Conservation (phyloP, 1,284 basidiomycete genomes). For the Fomitiporia mediterranea region DNA sequence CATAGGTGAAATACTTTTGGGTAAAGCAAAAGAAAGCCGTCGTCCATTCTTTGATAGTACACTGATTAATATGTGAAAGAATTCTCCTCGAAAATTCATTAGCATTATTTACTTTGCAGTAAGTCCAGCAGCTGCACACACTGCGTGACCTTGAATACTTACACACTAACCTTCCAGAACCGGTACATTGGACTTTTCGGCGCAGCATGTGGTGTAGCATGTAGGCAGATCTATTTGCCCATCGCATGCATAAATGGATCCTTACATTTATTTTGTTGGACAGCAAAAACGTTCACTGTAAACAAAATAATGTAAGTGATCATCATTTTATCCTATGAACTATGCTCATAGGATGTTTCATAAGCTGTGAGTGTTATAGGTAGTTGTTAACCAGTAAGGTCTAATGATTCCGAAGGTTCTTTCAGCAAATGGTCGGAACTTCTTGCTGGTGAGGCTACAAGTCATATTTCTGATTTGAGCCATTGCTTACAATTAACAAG, state of each 20-base stretch:
- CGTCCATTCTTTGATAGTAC: background rate
- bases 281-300: background rate
- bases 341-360: background rate
- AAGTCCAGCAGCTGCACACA: background rate
- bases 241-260: too few relatives aligned
- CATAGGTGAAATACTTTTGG: slow-evolving; percentile 2
- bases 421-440: slow-evolving; percentile 3
- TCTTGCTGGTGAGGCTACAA: background rate
- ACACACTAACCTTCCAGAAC: background rate
- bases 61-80: background rate
- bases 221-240: background rate
- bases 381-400: background rate
- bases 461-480: too few relatives aligned
- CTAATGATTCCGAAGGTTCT: background rate
- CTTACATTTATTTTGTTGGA: background rate
- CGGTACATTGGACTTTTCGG: slow-evolving; percentile 1
- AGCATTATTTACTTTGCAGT: slow-evolving; percentile 3
- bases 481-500: background rate
- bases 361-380: background rate
- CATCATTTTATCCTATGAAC: background rate
- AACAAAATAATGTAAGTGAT: background rate
- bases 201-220: background rate
- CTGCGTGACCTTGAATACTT: too few relatives aligned
- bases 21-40: background rate
- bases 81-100: background rate